A percentile compares a stretch with the other conserved stretches of the same genome.
These are phyloP conservation scores for Leucaena leucocephala DNA, from an alignment of 306 rosid genomes.

Conservation along the genomic window DNA sequence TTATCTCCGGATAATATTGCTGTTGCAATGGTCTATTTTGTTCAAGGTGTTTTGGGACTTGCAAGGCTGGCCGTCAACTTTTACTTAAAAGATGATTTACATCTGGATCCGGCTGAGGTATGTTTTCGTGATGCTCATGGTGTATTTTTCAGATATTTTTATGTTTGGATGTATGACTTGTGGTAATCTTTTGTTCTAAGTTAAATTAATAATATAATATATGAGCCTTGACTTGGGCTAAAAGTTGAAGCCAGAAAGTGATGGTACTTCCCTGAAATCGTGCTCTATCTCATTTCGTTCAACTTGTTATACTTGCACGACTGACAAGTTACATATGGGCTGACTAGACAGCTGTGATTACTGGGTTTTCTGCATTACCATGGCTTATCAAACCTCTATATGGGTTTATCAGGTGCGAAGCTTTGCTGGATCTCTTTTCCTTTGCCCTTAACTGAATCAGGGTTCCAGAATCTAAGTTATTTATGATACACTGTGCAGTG, in stretches of 20 bases:
- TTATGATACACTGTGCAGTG: conserved; percentile 65
- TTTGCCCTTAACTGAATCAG: conserved; percentile 3
- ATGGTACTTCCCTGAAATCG: conserved; percentile 21
- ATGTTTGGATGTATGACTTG: conserved; percentile 2
- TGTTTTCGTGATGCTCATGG: conserved; percentile 30
- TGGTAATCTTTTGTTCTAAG: conserved; percentile 2
- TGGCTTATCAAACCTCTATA: conserved; percentile 94
- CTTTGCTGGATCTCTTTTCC: conserved; percentile 26
- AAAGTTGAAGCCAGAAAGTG: conserved; percentile 1
- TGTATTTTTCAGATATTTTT: conserved; percentile 27
- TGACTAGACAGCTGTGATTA: conserved; percentile 92
- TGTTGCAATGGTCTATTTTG: conserved; percentile 96
- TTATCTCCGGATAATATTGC: conserved; percentile 87
- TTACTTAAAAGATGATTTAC: conserved; percentile 89
- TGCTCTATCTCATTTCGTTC: not conserved
- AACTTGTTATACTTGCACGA: conserved; percentile 21
- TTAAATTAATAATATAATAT: not conserved
- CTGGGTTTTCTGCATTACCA: conserved; percentile 83
- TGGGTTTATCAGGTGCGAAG: conserved; percentile 81
- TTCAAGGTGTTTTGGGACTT: conserved; percentile 95
- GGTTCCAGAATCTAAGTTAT: conserved; percentile 15
- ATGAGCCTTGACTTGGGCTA: conserved; percentile 16
- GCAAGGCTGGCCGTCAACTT: conserved; percentile 90
- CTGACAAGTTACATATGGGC: conserved; percentile 47
- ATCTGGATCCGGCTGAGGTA: conserved; percentile 96